phyloP scores from a whole-genome alignment of 2,329 filamentous ascomycete species.

The Dothistroma septosporum region DNA sequence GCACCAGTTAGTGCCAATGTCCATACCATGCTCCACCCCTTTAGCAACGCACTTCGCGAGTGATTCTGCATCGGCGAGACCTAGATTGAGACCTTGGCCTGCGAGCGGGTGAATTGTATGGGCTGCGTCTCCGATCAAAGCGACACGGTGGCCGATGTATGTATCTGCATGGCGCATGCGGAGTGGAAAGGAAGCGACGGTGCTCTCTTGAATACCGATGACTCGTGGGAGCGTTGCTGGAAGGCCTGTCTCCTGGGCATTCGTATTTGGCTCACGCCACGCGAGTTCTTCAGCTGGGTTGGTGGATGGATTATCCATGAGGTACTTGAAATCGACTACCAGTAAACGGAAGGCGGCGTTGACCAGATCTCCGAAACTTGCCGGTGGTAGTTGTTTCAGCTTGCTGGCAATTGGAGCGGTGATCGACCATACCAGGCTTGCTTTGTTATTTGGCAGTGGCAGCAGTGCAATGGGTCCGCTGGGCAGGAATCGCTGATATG shows the following conservation, averaged over 20 bases:
- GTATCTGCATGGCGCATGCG: constrained; percentile 90
- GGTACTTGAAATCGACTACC: constrained; percentile 73
- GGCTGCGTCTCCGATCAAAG: constrained; percentile 87
- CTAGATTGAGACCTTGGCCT: constrained; percentile 90
- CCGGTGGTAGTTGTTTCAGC: constrained; percentile 68
- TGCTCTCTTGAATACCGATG: constrained; percentile 69
- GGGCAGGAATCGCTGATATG: constrained; percentile 93
- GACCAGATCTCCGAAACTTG: constrained; percentile 79
- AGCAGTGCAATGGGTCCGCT: constrained; percentile 88
- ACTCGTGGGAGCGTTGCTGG: constrained; percentile 52
- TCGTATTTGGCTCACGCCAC: constrained; percentile 77
- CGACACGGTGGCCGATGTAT: constrained; percentile 85
- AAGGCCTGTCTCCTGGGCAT: constrained; percentile 39
- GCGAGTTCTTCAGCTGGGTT: constrained; percentile 65
- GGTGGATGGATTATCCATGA: constrained; percentile 57
- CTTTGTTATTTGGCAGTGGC: constrained; percentile 75
- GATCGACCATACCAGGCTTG: constrained; percentile 92
- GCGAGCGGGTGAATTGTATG: constrained; percentile 93
- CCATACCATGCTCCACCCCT: constrained; percentile 77
- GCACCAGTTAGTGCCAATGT: constrained; percentile 73
- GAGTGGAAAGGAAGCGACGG: constrained; percentile 83
- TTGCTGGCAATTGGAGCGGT: constrained; percentile 73
- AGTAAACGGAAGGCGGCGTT: constrained; percentile 88
- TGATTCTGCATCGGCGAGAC: constrained; percentile 80
- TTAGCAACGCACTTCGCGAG: constrained; percentile 70